Conservation (phyloP, 805 yeast species). For the Yamadazyma paraphyllophila region DNA sequence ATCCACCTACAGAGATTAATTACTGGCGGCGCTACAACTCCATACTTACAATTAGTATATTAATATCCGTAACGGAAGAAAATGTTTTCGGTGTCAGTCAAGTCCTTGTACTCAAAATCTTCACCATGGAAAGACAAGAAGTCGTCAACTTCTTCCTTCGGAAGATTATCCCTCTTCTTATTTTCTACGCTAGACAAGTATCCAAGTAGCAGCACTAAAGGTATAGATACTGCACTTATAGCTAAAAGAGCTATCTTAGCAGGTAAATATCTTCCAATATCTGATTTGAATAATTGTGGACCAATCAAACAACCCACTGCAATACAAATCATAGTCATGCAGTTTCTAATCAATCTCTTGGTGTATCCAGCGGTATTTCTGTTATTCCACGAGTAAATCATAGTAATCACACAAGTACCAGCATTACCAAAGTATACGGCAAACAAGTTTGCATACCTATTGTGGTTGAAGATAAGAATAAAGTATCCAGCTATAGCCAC, state of each 20-base stretch:
- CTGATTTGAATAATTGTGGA: constrained; percentile 61
- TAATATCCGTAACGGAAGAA: constrained; percentile 55
- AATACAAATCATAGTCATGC: constrained; percentile 60
- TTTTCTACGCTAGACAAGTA: constrained; percentile 50
- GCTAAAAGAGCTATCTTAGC: constrained; percentile 59
- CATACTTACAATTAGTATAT: background rate
- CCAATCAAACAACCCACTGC: constrained; percentile 66
- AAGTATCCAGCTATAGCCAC: constrained; percentile 38
- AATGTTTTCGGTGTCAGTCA: constrained; percentile 58
- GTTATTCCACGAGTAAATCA: constrained; percentile 60
- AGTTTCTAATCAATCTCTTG: constrained; percentile 62
- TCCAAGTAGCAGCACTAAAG: constrained; percentile 42
- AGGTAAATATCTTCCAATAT: constrained; percentile 53
- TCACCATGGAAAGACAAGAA: constrained; percentile 17
- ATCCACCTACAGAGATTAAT: no score
- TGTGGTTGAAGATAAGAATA: constrained; percentile 39
- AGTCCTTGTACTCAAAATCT: constrained; percentile 50
- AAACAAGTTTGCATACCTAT: constrained; percentile 46
- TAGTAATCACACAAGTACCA: constrained; percentile 56
- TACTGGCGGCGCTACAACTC: no score
- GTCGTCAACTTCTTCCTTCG: constrained; percentile 16
- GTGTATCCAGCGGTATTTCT: constrained; percentile 72
- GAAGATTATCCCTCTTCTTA: constrained; percentile 41
- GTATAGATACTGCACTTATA: constrained; percentile 47
- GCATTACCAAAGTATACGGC: constrained; percentile 52